Base-by-base conservation (phyloP, 2,329 filamentous ascomycete genomes). In the Monosporascus sp. region DNA sequence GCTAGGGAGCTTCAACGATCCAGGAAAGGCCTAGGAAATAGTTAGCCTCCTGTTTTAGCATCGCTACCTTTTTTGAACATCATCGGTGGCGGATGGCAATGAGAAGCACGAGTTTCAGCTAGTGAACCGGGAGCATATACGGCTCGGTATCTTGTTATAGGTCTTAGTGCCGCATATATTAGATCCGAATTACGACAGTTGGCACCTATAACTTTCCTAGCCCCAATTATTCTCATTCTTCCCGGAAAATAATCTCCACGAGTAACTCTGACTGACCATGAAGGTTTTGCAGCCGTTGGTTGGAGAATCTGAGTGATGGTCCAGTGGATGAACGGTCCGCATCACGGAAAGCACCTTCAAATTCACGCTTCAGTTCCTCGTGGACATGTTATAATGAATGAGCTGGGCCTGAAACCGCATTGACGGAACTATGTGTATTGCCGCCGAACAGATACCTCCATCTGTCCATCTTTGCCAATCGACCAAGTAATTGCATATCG, bases 201-300 rank as follows among this genome's bases (percentile, higher is more conserved):
- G n/a, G n/a, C n/a, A n/a, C n/a, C n/a, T n/a, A n/a, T n/a, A n/a
- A n/a, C n/a, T n/a, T n/a, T n/a, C n/a, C n/a, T n/a, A n/a, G n/a
- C n/a, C n/a, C n/a, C n/a, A n/a, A n/a, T n/a, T n/a, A n/a, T n/a
- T n/a, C n/a, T n/a, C n/a, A n/a, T n/a, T n/a, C n/a, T n/a, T 57
- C 55, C 28, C 48, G 38, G 22, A 60, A 58, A 7, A 58, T 45
- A 8, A 62, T 11, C 2, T 55, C 49, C 14, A 58, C 52, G 15
- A 55, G 37, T 2, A 60, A 17, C 24, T 56, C 55, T 1, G 44
- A 46, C 6, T 18, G 20, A 1, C 47, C 54, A 37, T 53, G 53
- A 9, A 44, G 28, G 45, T 60, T 52, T 5, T 43, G 24, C 3
- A 58, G 7, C 7, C 28, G 24, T 2, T 48, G 11, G 2, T 22